A percentile compares a stretch with the other conserved stretches of the same genome.
These are phyloP conservation scores for Yamadazyma dushanensis DNA, from an alignment of 1,139 yeast species.

Conservation along the genomic window DNA sequence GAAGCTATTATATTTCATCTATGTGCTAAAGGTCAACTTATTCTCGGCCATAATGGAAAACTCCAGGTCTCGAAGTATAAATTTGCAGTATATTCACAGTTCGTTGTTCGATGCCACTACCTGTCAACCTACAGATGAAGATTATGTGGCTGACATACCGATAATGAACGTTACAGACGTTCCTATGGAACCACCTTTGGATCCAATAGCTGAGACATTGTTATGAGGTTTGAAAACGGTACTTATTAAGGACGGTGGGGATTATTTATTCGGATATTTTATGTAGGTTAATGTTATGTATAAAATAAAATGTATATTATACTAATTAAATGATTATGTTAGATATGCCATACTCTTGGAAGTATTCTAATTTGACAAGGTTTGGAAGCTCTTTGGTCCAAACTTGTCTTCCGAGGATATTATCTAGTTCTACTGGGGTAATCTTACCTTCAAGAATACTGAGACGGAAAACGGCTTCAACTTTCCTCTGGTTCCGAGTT, in stretches of 20 bases:
- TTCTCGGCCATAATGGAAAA: conserved; percentile 37
- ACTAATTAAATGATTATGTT: too few species aligned
- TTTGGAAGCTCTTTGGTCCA: conserved; percentile 31
- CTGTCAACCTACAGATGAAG: conserved; percentile 20
- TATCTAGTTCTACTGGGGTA: conserved; percentile 34
- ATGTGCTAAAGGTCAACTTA: conserved; percentile 39
- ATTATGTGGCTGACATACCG: conserved; percentile 10
- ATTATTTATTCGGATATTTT: not conserved
- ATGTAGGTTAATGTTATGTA: not conserved
- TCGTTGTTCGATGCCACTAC: conserved; percentile 33
- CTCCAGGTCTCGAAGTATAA: conserved; percentile 34
- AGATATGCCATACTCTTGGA: conserved; percentile 26
- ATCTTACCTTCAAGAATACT: conserved; percentile 46
- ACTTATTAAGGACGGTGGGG: too few species aligned
- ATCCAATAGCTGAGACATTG: not conserved
- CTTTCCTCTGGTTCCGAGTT: conserved; percentile 39
- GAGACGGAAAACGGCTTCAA: conserved; percentile 47
- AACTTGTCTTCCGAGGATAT: conserved; percentile 31
- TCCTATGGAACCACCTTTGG: conserved; percentile 4
- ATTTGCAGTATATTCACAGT: conserved; percentile 36
- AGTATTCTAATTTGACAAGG: conserved; percentile 30
- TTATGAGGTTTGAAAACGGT: not conserved
- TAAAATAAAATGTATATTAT: too few species aligned
- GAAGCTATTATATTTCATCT: conserved; percentile 37
- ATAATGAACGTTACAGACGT: conserved; percentile 8